These are phyloP conservation scores for Cyberlindnera mrakii DNA, from an alignment of 805 yeast genomes.

Conservation along the genomic window DNA sequence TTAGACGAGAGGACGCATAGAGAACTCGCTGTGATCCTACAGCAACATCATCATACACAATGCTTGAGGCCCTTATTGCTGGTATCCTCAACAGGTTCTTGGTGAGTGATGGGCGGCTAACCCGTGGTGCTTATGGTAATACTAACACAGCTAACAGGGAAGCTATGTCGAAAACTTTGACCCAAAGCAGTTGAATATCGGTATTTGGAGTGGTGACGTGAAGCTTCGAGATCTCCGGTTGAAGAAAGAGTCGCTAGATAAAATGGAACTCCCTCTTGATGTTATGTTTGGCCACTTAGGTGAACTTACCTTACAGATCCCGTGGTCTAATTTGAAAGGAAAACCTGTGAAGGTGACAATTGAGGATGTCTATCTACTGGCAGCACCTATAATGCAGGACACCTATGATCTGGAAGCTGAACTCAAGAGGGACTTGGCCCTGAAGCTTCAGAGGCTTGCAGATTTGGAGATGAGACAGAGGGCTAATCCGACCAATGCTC, in stretches of 20 bases:
- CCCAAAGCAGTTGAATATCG: constrained; percentile 89
- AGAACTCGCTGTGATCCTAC: too few species aligned
- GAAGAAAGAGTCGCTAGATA: constrained; percentile 85
- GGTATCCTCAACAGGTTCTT: constrained; percentile 53
- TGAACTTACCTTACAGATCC: constrained; percentile 82
- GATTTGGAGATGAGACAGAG: constrained; percentile 51
- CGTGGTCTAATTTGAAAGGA: constrained; percentile 91
- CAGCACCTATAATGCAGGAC: constrained; percentile 61
- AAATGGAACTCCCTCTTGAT: constrained; percentile 78
- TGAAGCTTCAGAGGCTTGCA: constrained; percentile 63
- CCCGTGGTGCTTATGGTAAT: not conserved
- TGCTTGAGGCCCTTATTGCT: constrained; percentile 67
- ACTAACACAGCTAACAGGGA: constrained; percentile 30
- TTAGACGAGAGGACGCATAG: too few species aligned
- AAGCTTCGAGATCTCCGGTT: constrained; percentile 70
- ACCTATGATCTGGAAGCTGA: constrained; percentile 49
- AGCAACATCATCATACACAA: constrained; percentile 15
- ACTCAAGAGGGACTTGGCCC: constrained; percentile 53
- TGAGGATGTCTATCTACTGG: constrained; percentile 81
- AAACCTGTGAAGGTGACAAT: constrained; percentile 86
- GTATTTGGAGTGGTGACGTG: constrained; percentile 97
- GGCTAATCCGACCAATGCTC: constrained; percentile 31
- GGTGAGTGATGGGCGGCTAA: constrained; percentile 17
- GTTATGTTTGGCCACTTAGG: constrained; percentile 89
- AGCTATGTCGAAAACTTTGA: constrained; percentile 91